These are phyloP conservation scores for Gaertneriomyces semiglobifer DNA, from an alignment of 192 early-diverging fungal genomes.

Conservation along the genomic window DNA sequence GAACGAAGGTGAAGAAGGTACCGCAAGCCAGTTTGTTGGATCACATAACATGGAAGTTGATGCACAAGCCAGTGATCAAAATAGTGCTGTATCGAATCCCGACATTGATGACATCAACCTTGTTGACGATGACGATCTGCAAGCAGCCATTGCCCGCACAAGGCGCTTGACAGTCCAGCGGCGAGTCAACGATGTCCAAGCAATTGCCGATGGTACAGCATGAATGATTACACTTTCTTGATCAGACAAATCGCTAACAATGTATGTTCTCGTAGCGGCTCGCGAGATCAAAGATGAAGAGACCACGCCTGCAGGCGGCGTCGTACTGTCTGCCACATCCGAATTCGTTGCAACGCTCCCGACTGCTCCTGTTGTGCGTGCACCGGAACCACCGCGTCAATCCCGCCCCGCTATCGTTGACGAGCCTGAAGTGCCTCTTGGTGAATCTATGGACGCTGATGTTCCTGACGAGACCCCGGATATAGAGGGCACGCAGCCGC, in stretches of 20 bases:
- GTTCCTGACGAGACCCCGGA: constrained; percentile 9
- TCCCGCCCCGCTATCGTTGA: constrained; percentile 7
- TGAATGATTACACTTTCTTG: constrained; percentile 6
- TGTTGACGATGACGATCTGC: constrained; percentile 95
- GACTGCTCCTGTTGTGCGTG: constrained; percentile 32
- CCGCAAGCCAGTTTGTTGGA: constrained; percentile 27
- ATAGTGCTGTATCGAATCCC: background rate
- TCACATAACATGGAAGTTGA: constrained; percentile 43
- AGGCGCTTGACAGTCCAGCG: constrained; percentile 60
- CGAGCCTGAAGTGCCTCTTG: background rate
- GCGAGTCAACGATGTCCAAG: constrained; percentile 43
- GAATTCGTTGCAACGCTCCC: constrained; percentile 78
- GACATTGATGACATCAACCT: constrained; percentile 62
- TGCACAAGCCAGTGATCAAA: background rate
- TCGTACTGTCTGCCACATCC: constrained; percentile 82
- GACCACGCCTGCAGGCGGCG: constrained; percentile 7
- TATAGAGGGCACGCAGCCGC: constrained; percentile 3
- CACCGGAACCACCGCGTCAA: constrained; percentile 3
- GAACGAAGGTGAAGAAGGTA: constrained; percentile 1
- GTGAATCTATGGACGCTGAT: no score
- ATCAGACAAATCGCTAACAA: constrained; percentile 3
- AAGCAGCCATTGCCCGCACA: constrained; percentile 73
- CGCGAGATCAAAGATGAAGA: constrained; percentile 23
- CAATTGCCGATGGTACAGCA: constrained; percentile 54
- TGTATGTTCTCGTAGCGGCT: constrained; percentile 20